Evolutionary conservation across 371 early-diverging fungal genomes (phyloP), one percentile per base, ranked within the genome.

Genomic region (Entomophthora muscae): DNA sequence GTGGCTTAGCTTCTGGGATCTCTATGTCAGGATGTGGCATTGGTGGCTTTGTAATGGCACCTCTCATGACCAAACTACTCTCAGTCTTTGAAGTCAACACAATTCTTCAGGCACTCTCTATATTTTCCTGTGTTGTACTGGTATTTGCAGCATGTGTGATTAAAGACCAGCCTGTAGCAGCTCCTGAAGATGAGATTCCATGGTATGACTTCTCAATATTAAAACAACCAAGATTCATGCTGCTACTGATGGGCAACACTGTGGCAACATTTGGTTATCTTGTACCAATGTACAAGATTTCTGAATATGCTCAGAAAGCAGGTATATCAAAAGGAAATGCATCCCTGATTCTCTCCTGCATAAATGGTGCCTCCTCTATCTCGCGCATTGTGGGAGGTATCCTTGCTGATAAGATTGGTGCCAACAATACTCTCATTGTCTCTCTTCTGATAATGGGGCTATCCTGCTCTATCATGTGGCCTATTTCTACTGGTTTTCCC

Each of bases 11-110:
- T 2, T 75, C 82, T 3, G 91, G 90, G 1, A 67, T 93, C 1
- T 80, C 84, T 32, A 78, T 82, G 30, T 76, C 85, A 64, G 90
- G 92, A 2, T 78, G 81, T 3, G 91, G 91, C 3, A 69, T 89
- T 32, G 91, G 90, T 27, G 89, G 90, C 0, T 73, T 89, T 1
- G 76, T 83, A 22, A 70, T 89, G 67, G 78, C 84, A 0, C 83
- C 55, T 22, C 66, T 90, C 3, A 72, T 83, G 0, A 73, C 67
- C 81, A 78, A 51, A 63, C 65, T 28, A 66, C 86, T 3, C 77
- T 88, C 57, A 67, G 72, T 28, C 70, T 63, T 3, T 65, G 82
- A 1, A 88, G 86, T 0, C 67, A 75, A 33, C 72, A 72, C 12
- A 85, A 82, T 81, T 74, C 88, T 1, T 67, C 87, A 53, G 77